phyloP scores from a whole-genome alignment of 108 stramenopile species.

The Cyclostephanos invisitatus region DNA sequence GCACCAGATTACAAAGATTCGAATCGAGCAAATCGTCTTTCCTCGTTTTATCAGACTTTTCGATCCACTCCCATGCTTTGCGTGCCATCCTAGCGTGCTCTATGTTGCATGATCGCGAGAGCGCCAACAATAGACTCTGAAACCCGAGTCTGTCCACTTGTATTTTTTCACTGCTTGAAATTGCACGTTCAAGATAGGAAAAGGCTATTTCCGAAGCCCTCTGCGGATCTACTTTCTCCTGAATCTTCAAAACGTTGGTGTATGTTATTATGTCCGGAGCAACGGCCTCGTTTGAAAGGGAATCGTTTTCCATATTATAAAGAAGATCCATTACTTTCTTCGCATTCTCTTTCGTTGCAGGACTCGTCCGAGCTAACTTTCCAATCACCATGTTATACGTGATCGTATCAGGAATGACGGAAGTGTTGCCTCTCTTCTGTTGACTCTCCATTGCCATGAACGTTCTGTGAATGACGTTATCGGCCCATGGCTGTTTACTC shows the following conservation, averaged over 20 bases:
- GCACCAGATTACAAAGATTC: constrained; percentile 38
- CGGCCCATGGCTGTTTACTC: constrained; percentile 34
- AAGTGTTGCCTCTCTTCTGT: constrained; percentile 24
- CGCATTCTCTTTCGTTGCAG: constrained; percentile 32
- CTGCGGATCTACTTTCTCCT: constrained; percentile 22
- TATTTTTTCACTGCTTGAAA: constrained; percentile 13
- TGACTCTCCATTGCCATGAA: constrained; percentile 46
- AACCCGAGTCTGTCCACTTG: constrained; percentile 36
- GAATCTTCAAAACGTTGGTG: constrained; percentile 34
- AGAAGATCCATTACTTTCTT: constrained; percentile 44
- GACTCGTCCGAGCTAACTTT: constrained; percentile 23
- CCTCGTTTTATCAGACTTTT: constrained; percentile 13
- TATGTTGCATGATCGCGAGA: constrained; percentile 25
- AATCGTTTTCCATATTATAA: constrained; percentile 14
- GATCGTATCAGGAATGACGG: constrained; percentile 52
- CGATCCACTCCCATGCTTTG: constrained; percentile 45
- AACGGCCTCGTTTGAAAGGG: neutral
- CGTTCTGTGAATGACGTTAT: constrained; percentile 40
- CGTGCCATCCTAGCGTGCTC: constrained; percentile 34
- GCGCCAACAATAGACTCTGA: constrained; percentile 25
- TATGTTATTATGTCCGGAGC: constrained; percentile 50
- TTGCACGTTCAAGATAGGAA: constrained; percentile 22
- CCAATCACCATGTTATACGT: constrained; percentile 59
- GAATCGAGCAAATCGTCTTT: constrained; percentile 25
- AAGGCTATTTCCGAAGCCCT: constrained; percentile 36